Base-by-base conservation (phyloP, 2,329 filamentous ascomycete species). In the Cordyceps militaris region DNA sequence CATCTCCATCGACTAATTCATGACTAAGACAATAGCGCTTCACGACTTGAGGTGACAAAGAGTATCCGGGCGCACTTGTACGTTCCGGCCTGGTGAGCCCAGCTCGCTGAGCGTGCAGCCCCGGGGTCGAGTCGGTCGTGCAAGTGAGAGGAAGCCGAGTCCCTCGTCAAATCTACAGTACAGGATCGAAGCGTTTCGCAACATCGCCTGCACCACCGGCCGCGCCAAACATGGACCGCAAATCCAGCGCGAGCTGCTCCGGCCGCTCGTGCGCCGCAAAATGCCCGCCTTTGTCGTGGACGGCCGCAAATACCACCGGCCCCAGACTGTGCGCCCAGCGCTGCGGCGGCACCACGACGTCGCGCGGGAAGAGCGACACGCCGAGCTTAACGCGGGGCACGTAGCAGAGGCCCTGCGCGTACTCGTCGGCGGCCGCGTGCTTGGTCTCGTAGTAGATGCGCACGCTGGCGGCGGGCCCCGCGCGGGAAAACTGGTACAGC, bases 401-500 rank as follows among this genome's bases (percentile, higher is more conserved):
- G 57, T 73, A 75, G 1, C 59, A 50, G 2, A 60, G 19, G 10
- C 32, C 28, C 16, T 61, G 63, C 2, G 62, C 10, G 8, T 60
- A 57, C 7, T 60, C 38, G 61, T 63, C 66, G 57, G 63, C 51
- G 32, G 63, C 32, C 10, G 66, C 68, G 58, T 85, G 83, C 6
- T 64, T 70, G 0, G 75, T 73, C 69, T 91, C 88, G 64, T 91
- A 91, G 71, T 93, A 93, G 49, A 91, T 89, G 8, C 85, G 71
- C 10, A 83, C 67, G 60, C 80, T 84, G 0, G 88, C 86, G 1
- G 83, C 84, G 0, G 88, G 84, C 0, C 88, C 88, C 1, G 87
- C 85, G 0, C 73, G 79, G 13, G 82, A 85, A 54, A 91, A 91
- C 67, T 80, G 83, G 68, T 91, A 92, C 38, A 92, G 79, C 51